Evolutionary conservation across 2,329 filamentous ascomycete species (phyloP).

Genomic region (Lachnellula occidentalis): DNA sequence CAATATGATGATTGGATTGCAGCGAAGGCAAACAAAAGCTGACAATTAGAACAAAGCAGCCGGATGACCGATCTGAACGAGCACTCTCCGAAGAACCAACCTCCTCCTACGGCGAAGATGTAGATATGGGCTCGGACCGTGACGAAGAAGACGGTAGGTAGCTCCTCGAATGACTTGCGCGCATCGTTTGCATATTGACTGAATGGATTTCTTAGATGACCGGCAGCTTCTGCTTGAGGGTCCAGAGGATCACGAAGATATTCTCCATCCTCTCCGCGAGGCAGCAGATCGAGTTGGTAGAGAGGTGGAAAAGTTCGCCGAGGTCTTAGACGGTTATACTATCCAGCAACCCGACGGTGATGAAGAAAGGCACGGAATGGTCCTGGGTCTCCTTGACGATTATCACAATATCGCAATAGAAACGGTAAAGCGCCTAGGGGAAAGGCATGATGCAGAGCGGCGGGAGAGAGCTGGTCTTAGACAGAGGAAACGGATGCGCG

Average conservation of each 20-base stretch:
- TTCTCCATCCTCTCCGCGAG: constrained; percentile 54
- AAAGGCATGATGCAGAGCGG: constrained; percentile 32
- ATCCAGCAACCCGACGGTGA: constrained; percentile 42
- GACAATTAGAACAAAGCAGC: constrained; percentile 9
- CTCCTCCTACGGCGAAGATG: constrained; percentile 31
- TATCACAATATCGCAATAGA: constrained; percentile 55
- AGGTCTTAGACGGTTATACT: constrained; percentile 71
- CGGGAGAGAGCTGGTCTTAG: constrained; percentile 22
- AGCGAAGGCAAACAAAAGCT: neutral
- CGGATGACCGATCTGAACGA: constrained; percentile 25
- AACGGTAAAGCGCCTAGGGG: constrained; percentile 39
- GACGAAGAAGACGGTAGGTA: constrained; percentile 22
- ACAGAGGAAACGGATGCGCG: constrained; percentile 34
- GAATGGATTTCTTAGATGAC: neutral
- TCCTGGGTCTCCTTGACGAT: constrained; percentile 61
- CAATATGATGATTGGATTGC: neutral
- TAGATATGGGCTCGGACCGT: constrained; percentile 31
- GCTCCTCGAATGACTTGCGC: constrained; percentile 12
- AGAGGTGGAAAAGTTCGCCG: constrained; percentile 84
- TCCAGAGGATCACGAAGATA: constrained; percentile 38
- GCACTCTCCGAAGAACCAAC: constrained; percentile 29
- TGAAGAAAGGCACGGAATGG: constrained; percentile 55
- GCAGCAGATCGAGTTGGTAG: constrained; percentile 65
- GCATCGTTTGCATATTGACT: neutral
- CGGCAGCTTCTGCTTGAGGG: constrained; percentile 29